Base-by-base conservation (phyloP, 345 rosid genomes). In the Eucalyptus cloeziana region DNA sequence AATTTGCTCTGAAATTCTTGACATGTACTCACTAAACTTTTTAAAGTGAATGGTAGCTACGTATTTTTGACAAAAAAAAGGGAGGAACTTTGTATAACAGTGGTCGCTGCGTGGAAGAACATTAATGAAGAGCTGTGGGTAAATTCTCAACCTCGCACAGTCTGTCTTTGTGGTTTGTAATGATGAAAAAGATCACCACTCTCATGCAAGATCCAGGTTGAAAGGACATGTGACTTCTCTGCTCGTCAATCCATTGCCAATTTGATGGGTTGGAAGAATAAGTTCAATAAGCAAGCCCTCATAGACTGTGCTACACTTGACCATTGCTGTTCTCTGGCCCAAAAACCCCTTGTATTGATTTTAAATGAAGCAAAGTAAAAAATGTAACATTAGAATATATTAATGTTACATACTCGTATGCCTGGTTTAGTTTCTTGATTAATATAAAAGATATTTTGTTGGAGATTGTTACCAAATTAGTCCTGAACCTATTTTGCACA, bases 91-190 rank as follows among this genome's bases (percentile, higher is more conserved):
- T 54, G 25, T 21, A 54, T 49, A 45, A 87, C 21, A n/a, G 49
- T 88, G 1, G 71, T 16, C 2, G 81, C 71, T 49, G 90, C 86
- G 4, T 91, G 93, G 91, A 90, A 91, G 27, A 88, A 85, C 33
- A 56, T 90, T 14, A 93, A 93, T 30, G 86, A 89, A 10, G 92
- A 60, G 33, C 44, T 69, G 45, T 3, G 16, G 10, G 27, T 24
- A 89, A 4, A 49, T 91, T 37, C 88, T 93, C 49, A 89, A 91
- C 49, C 56, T 83, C 27, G 49, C 91, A 2, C 71, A 86, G 2
- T 86, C 80, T 11, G 49, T 88, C 22, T 91, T 92, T 40, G 91
- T 88, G n/a, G 25, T 91, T 1, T 92, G 91, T 87, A 90, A 85
- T 79, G 89, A 90, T 27, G 81, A 25, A 19, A 60, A 60, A 27